A percentile compares a stretch with the other conserved stretches of the same genome.
Evolutionary conservation across 371 early-diverging fungal species (phyloP).

Genomic region (Syncephalastrum monosporum): DNA sequence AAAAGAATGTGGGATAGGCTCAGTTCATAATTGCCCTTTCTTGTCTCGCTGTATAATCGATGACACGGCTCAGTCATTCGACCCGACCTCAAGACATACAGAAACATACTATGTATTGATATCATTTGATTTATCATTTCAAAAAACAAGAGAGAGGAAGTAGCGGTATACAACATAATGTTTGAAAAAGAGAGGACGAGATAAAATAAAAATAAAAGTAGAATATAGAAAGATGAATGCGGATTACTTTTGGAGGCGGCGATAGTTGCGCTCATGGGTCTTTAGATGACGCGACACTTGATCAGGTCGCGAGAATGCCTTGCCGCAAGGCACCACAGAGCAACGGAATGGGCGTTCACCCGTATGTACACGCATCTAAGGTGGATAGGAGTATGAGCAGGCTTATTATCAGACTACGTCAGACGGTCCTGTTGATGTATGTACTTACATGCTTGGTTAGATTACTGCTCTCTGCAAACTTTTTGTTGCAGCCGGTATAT

Average conservation of each 20-base stretch:
- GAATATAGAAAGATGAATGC: background rate
- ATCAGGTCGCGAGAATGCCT: constrained; percentile 72
- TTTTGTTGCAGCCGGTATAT: constrained; percentile 67
- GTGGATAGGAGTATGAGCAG: background rate
- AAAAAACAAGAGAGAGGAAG: too few relatives aligned
- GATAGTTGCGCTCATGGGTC: constrained; percentile 24
- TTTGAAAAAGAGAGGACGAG: too few relatives aligned
- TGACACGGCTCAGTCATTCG: too few relatives aligned
- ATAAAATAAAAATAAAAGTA: too few relatives aligned
- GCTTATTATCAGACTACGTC: background rate
- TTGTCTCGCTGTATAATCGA: too few relatives aligned
- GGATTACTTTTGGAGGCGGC: background rate
- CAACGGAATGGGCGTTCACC: constrained; percentile 69
- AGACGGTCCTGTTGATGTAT: background rate
- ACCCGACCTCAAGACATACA: too few relatives aligned
- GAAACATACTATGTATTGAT: too few relatives aligned
- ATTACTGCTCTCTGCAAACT: constrained; percentile 78
- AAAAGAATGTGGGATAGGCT: too few relatives aligned
- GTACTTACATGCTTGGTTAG: constrained; percentile 73
- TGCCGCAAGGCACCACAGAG: constrained; percentile 58
- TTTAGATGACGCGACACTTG: constrained; percentile 59
- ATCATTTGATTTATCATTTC: too few relatives aligned
- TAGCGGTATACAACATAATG: too few relatives aligned
- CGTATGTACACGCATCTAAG: constrained; percentile 68
- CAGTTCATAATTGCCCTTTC: too few relatives aligned